These are phyloP conservation scores for Meredithiella fracta DNA, from an alignment of 2,329 filamentous ascomycete genomes.

Conservation along the genomic window DNA sequence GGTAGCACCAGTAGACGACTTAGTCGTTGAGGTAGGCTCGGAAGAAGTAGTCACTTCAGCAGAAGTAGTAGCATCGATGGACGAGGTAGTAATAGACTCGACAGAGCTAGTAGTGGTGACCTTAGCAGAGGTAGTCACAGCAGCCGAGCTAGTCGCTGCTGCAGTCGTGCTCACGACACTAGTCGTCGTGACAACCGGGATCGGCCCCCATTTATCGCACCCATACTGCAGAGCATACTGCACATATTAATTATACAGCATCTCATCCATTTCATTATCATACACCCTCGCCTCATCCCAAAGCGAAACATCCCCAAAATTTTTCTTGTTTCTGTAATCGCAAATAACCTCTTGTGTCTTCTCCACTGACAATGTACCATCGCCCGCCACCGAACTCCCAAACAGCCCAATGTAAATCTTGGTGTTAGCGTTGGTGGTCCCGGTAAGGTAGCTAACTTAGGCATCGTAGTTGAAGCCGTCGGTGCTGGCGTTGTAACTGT, in stretches of 20 bases:
- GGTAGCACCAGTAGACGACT: conserved; percentile 2
- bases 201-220: conserved; percentile 20
- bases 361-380: conserved; percentile 22
- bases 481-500: conserved; percentile 18
- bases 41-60: neutral
- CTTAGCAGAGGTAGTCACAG: conserved; percentile 6
- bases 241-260: conserved; percentile 24
- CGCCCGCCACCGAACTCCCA: conserved; percentile 18
- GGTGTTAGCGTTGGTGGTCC: conserved; percentile 24
- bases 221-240: conserved; percentile 24
- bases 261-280: conserved; percentile 20
- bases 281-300: conserved; percentile 27
- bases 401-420: conserved; percentile 32
- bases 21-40: conserved; percentile 3
- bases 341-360: conserved; percentile 25
- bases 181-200: conserved; percentile 17
- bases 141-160: conserved; percentile 3
- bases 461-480: conserved; percentile 27
- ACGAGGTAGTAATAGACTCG: neutral
- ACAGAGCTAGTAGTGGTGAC: neutral
- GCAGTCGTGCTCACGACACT: conserved; percentile 12
- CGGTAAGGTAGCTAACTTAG: conserved; percentile 24
- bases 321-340: conserved; percentile 21
- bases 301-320: conserved; percentile 31
- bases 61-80: conserved; percentile 10